Conservation (phyloP, 2,329 filamentous ascomycete genomes). For the Fonsecaea multimorphosa region DNA sequence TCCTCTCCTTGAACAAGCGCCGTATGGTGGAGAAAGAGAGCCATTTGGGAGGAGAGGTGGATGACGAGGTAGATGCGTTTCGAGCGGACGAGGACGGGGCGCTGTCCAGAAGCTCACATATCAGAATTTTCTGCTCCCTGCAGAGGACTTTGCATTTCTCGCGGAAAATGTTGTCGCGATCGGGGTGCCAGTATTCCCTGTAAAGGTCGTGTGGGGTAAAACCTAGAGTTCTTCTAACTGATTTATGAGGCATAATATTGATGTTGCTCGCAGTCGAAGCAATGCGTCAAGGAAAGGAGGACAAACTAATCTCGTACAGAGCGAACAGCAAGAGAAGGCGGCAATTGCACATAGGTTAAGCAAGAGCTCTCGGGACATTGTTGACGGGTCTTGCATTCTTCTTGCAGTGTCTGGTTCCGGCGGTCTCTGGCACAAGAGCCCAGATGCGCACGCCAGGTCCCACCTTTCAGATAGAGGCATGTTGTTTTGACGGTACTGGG, state of each 20-base stretch:
- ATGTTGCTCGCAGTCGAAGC: slow-evolving; percentile 1
- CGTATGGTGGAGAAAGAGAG: not conserved
- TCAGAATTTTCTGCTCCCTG: slow-evolving; percentile 10
- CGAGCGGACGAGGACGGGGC: not conserved
- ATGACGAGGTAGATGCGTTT: not conserved
- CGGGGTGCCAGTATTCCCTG: slow-evolving; percentile 9
- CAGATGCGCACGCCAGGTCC: not conserved
- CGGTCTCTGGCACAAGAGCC: not conserved
- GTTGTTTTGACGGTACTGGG: not conserved
- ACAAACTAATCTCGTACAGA: not conserved
- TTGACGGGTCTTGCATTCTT: not conserved
- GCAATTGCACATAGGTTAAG: not conserved
- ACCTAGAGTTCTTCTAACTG: slow-evolving; percentile 7
- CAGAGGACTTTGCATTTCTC: slow-evolving; percentile 7
- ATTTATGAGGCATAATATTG: slow-evolving; percentile 17
- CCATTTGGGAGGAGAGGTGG: not conserved
- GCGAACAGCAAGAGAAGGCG: not conserved
- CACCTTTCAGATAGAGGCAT: not conserved
- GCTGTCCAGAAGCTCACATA: not conserved
- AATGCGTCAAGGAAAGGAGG: not conserved
- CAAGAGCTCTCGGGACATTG: not conserved
- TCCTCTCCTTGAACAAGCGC: not conserved
- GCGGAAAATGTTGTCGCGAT: slow-evolving; percentile 7
- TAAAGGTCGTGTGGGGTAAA: not conserved
- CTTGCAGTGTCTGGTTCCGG: not conserved